phyloP scores from a whole-genome alignment of 108 stramenopile species.

The Asterionellopsis glacialis region DNA sequence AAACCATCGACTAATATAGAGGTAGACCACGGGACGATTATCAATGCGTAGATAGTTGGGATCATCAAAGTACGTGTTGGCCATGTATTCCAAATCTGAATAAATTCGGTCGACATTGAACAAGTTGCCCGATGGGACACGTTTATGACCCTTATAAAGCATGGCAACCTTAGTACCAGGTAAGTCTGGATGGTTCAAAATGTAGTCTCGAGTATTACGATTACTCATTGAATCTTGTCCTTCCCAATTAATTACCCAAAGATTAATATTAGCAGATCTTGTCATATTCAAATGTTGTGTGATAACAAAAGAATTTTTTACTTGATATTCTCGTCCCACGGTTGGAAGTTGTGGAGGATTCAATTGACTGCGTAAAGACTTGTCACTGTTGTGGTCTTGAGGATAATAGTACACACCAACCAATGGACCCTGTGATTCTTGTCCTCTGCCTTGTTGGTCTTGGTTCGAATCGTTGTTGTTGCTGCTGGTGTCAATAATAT shows the following conservation, averaged over 20 bases:
- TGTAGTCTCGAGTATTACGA: background rate
- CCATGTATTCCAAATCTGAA: conserved; percentile 23
- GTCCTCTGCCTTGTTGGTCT: too few species aligned
- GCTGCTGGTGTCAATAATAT: too few species aligned
- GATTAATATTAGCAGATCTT: conserved; percentile 17
- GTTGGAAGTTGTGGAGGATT: conserved; percentile 7
- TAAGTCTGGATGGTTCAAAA: conserved; percentile 11
- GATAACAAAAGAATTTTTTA: conserved; percentile 5
- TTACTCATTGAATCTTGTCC: conserved; percentile 1
- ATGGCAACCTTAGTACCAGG: conserved; percentile 11
- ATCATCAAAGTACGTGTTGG: conserved; percentile 25
- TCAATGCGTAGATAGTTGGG: conserved; percentile 27
- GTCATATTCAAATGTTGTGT: conserved; percentile 17
- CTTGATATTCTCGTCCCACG: conserved; percentile 28
- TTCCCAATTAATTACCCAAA: conserved; percentile 26
- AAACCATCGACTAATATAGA: conserved; percentile 29
- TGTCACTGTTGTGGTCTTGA: conserved; percentile 14
- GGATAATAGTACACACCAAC: conserved; percentile 32
- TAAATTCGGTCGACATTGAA: conserved; percentile 1
- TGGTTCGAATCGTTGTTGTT: too few species aligned
- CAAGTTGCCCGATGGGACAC: background rate
- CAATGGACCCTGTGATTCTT: too few species aligned
- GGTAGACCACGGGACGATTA: conserved; percentile 25
- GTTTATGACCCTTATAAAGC: conserved; percentile 10
- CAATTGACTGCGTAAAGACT: conserved; percentile 17